These are phyloP conservation scores for Malassezia sympodialis DNA, from an alignment of 1,284 basidiomycete genomes.

Conservation along the genomic window DNA sequence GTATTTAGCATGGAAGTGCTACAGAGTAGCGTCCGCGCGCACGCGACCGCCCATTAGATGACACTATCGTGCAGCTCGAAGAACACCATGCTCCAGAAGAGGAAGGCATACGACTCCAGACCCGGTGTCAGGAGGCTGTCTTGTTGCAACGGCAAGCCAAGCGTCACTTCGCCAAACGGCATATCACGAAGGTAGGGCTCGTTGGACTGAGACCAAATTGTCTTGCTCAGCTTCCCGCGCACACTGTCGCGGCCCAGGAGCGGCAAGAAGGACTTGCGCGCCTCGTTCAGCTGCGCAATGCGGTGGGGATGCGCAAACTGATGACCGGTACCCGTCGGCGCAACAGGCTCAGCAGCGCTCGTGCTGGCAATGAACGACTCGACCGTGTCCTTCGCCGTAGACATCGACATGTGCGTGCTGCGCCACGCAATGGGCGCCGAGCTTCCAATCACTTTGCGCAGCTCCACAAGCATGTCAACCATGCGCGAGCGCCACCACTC, in stretches of 20 bases:
- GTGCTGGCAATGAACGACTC: conserved; percentile 28
- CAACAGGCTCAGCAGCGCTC: conserved; percentile 1
- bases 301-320: conserved; percentile 36
- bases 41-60: too few relatives aligned
- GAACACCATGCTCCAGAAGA: conserved; percentile 15
- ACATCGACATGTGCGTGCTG: conserved; percentile 25
- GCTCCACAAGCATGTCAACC: conserved; percentile 35
- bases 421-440: conserved; percentile 31
- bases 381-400: conserved; percentile 24
- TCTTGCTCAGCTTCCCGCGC: conserved; percentile 24
- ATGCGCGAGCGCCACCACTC: conserved; percentile 45
- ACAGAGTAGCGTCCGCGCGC: too few relatives aligned
- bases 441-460: conserved; percentile 17
- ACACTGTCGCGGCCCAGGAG: conserved; percentile 29
- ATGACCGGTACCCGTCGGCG: conserved; percentile 18
- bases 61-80: conserved; percentile 3
- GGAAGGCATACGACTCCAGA: conserved; percentile 18
- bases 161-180: conserved; percentile 22
- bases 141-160: conserved; percentile 31
- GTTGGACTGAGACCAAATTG: not conserved
- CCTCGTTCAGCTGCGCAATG: conserved; percentile 34
- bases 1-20: not conserved
- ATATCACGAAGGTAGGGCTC: conserved; percentile 13
- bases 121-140: conserved; percentile 21
- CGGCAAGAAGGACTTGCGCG: conserved; percentile 24